phyloP scores from a whole-genome alignment of 139 green algal species.

The Chlamydomonas eustigma region DNA sequence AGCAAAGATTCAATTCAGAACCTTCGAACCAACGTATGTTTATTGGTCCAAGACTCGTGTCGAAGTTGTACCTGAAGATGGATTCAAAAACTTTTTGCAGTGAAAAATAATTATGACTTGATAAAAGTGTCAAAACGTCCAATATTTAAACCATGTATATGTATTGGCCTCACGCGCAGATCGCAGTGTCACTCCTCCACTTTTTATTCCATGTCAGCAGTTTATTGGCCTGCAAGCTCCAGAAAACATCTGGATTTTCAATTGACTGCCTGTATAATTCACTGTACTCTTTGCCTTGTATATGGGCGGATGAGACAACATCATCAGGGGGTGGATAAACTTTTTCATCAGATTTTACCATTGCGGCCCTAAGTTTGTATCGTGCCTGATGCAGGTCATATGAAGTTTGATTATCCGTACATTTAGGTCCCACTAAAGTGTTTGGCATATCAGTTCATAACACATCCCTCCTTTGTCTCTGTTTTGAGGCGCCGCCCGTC shows the following conservation, averaged over 20 bases:
- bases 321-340: not conserved
- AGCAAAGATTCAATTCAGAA: not conserved
- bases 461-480: too few relatives aligned
- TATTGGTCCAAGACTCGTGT: constrained; percentile 1
- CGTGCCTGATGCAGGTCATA: too few relatives aligned
- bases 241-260: not conserved
- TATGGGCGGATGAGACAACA: not conserved
- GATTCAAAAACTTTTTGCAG: not conserved
- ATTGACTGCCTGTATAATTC: not conserved
- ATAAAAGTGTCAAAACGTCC: not conserved
- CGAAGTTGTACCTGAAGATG: constrained; percentile 2
- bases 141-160: not conserved
- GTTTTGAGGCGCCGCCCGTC: too few relatives aligned
- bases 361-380: too few relatives aligned
- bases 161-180: not conserved
- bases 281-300: not conserved
- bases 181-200: not conserved
- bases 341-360: not conserved
- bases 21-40: constrained; percentile 12
- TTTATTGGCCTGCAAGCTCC: not conserved
- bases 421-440: too few relatives aligned
- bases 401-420: too few relatives aligned
- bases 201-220: not conserved
- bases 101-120: too few relatives aligned
- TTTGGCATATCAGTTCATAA: too few relatives aligned